Base-by-base conservation (phyloP, 768 basidiomycete species). In the Hortiboletus flavorubellus region DNA sequence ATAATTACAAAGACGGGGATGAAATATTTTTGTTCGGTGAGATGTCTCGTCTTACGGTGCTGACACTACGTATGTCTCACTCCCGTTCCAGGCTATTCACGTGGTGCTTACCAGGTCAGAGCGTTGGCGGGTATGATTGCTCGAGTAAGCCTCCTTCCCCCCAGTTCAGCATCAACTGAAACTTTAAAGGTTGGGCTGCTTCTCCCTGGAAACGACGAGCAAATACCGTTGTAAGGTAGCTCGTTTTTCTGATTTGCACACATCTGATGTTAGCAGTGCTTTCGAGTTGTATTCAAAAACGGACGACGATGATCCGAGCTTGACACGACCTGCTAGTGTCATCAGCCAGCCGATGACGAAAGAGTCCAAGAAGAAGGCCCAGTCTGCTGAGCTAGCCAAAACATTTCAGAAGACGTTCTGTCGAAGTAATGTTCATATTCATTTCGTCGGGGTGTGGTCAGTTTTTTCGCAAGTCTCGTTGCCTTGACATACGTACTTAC, bases 31-130 rank as follows among this genome's bases (percentile, higher is more conserved):
- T 79, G 6, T 77, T 79, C 43, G 77, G 76, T 73, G 43, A 31
- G 64, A 26, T n/a, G 6, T 26, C 29, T 34, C 30, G 21, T n/a
- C 26, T 7, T 14, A 8, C 35, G 42, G 18, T 44, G 9, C 10
- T 37, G 41, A 26, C 1, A 1, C 44, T 16, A 30, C 9, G 2
- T 21, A 8, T 29, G 9, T 35, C 59, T 61, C 21, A 67, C 30
- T 10, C 46, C 5, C 16, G 8, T 30, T 34, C 8, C 37, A 79
- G 77, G 77, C 4, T 79, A 75, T 57, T 78, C 78, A 2, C 75
- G 78, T n/a, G 78, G 77, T 6, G 78, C 76, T 15, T 80, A 77
- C 55, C 78, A 78, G 60, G 75, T 72, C 4, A 71, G 78, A 29
- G 72, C 67, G 1, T 46, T 79, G 39, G 74, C 78, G 3, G 78